Conservation (phyloP, 306 rosid genomes). For the Lagenaria siceraria region DNA sequence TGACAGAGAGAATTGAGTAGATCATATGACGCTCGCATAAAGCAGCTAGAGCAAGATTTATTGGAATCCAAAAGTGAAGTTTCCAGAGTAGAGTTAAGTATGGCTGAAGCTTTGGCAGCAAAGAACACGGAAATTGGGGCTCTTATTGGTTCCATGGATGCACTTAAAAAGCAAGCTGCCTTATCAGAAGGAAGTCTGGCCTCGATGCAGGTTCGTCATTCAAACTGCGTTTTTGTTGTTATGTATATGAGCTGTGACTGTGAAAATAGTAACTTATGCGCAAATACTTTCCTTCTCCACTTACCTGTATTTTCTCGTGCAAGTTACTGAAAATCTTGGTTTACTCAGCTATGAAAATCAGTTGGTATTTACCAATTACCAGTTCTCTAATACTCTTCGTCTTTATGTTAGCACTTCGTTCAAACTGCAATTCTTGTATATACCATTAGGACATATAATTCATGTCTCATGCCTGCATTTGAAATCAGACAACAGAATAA, state of each 20-base stretch:
- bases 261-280: not conserved
- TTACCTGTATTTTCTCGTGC: not conserved
- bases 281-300: not conserved
- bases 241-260: not conserved
- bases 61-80: slow-evolving; percentile 70
- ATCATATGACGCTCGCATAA: slow-evolving; percentile 77
- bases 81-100: slow-evolving; percentile 68
- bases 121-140: slow-evolving; percentile 90
- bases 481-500: no score
- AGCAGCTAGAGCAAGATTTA: slow-evolving; percentile 63
- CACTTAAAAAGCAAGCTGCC: slow-evolving; percentile 82
- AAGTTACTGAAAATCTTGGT: not conserved
- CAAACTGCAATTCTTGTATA: not conserved
- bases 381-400: not conserved
- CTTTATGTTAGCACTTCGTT: not conserved
- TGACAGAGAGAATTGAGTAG: slow-evolving; percentile 86
- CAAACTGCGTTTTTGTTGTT: not conserved
- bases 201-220: slow-evolving; percentile 62
- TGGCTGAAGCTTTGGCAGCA: slow-evolving; percentile 88
- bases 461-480: no score
- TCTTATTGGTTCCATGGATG: slow-evolving; percentile 66
- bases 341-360: not conserved
- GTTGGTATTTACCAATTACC: slow-evolving; percentile 5
- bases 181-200: slow-evolving; percentile 84
- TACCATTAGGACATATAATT: not conserved